Evolutionary conservation across 805 yeast species (phyloP), one percentile per base, ranked within the genome.

Genomic region (Yamadazyma akitaensis): DNA sequence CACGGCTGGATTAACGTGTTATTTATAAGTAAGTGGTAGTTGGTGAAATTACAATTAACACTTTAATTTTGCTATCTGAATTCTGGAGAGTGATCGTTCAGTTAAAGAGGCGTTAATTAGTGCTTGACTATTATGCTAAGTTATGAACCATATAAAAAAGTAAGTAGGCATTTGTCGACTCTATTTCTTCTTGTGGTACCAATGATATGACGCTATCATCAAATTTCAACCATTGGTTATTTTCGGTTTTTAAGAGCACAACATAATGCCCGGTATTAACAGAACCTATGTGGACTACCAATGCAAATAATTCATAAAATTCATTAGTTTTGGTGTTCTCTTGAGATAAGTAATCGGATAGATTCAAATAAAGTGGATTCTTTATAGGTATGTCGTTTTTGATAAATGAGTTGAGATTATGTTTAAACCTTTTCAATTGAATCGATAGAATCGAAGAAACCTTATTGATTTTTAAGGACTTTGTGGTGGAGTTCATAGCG

Each of bases 201-300:
- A 80, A 63, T 1, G 90, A 79, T 12, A 94, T 85, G 57, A 83
- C 81, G 14, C 94, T 82, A 67, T 94, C 99, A 60, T 94, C 97
- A 62, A 90, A 91, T 61, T 81, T 83, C 61, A 85, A 85, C 99
- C 99, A 94, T 56, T 78, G 75, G 2, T 89, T 86, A 36, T 79
- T 77, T n/a, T 79, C 70, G 45, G 74, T 79, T 60, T 91, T 92
- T 50, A 88, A 78, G 57, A 84, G 75, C 14, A 94, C 84, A 12
- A 91, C 77, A 62, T 94, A 94, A 64, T 94, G 99, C 10, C 99
- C 99, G 1, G 97, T 94, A 61, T 89, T 89, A 6, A 92, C 94
- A 16, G 92, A 83, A 1, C 99, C 99, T 30, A 82, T 82, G 63
- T 94, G 99, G 56, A 89, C 82, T 9, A 94, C 85, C 28, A 91